Evolutionary conservation across 768 basidiomycete genomes (phyloP), one percentile per base, ranked within the genome.

Genomic region (Lyophyllum decastes): DNA sequence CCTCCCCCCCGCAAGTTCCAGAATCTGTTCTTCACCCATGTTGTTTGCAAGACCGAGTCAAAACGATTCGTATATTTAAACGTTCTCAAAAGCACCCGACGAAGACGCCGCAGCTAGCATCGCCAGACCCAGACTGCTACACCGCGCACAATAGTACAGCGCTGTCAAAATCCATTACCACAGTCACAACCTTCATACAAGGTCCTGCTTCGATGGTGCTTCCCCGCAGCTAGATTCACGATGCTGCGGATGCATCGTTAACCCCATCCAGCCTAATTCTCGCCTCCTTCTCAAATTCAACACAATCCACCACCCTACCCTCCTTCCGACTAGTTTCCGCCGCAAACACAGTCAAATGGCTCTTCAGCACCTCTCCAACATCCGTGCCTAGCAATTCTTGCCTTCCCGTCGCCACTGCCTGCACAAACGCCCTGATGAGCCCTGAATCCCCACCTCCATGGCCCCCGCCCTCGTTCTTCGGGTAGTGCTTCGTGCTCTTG

Each of bases 381-480:
- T 83, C 76, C 17, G 90, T 90, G 30, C 85, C 88, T 30, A 95
- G 78, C 26, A 81, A 56, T 2, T 78, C 74, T 73, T 94, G 93
- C 54, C 82, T 77, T 3, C 81, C 80, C 10, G 75, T 79, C 54
- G 80, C 78, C 46, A 94, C 91, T 0, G 92, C 94, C 60, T 89
- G 74, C 34, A 94, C 79, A 67, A 95, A 95, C 9, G 88, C 72
- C 30, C 79, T 69, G n/a, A 89, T 87, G 26, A 95, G 78, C 1
- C 92, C 91, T 7, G 80, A 49, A 66, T 95, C 94, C 2, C 93
- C 93, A 24, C 93, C 93, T 17, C 92, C 93, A 64, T 95, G 94
- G 14, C 89, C 87, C 1, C 86, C 87, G 8, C 46, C 16, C 48
- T 88, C 83, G 40, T 73, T 71, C 34, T 62, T 68, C 0, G 91